These are phyloP conservation scores for Aspergillus coremiiformis DNA, from an alignment of 495 filamentous ascomycete genomes.

Conservation along the genomic window DNA sequence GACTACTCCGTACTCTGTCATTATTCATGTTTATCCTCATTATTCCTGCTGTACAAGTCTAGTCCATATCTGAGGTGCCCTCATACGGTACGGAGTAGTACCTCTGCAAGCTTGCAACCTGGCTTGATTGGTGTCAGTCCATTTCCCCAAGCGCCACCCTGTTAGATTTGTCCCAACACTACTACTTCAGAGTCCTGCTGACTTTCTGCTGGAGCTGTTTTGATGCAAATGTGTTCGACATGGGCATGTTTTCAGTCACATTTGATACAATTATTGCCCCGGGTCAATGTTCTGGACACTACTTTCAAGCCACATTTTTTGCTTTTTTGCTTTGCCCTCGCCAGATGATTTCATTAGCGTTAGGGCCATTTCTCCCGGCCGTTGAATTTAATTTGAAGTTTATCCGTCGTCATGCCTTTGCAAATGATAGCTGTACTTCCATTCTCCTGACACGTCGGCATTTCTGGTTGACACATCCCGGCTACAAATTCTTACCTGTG, in stretches of 20 bases:
- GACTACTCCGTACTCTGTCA: not conserved
- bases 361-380: not conserved
- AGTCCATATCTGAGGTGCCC: not conserved
- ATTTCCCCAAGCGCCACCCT: not conserved
- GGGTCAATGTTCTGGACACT: slow-evolving; percentile 4
- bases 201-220: slow-evolving; percentile 3
- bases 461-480: slow-evolving; percentile 8
- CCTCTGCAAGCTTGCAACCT: not conserved
- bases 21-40: not conserved
- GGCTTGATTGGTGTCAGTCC: slow-evolving; percentile 1
- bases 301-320: slow-evolving; percentile 3
- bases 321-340: not conserved
- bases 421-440: not conserved
- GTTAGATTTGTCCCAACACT: not conserved
- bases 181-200: slow-evolving; percentile 13
- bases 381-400: not conserved
- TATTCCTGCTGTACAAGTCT: not conserved
- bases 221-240: slow-evolving; percentile 18
- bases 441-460: slow-evolving; percentile 13
- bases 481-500: slow-evolving; percentile 12
- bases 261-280: slow-evolving; percentile 3
- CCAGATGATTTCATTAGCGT: not conserved
- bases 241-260: slow-evolving; percentile 13
- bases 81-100: not conserved
- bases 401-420: not conserved